A percentile compares a stretch with the other conserved stretches of the same genome.
phyloP scores from a whole-genome alignment of 345 rosid species.

The Clausena lansium region DNA sequence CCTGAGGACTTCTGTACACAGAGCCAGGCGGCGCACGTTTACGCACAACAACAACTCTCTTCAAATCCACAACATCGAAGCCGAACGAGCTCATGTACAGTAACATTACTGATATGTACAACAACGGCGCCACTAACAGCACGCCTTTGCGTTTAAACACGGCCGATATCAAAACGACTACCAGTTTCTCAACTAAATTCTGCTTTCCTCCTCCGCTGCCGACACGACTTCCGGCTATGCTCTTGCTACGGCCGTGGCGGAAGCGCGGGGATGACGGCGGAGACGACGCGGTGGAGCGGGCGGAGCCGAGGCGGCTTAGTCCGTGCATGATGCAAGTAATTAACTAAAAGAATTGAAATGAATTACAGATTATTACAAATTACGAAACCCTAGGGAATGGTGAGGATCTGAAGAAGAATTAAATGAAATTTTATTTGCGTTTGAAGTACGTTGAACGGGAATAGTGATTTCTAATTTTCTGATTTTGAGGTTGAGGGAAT shows the following conservation, averaged over 20 bases:
- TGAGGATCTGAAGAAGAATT: neutral
- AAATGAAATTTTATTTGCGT: neutral
- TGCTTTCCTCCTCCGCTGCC: constrained; percentile 39
- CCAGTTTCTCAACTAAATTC: constrained; percentile 49
- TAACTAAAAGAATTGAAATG: neutral
- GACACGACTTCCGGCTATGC: constrained; percentile 7
- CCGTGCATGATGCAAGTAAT: constrained; percentile 53
- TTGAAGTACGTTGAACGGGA: neutral
- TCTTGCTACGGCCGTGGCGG: constrained; percentile 57
- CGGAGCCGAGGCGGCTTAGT: constrained; percentile 78
- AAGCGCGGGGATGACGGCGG: constrained; percentile 86
- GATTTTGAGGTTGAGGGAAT: too few relatives aligned
- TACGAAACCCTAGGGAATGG: neutral
- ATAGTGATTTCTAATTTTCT: neutral
- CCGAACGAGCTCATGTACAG: constrained; percentile 84
- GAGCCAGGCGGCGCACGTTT: constrained; percentile 70
- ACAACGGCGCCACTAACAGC: constrained; percentile 76
- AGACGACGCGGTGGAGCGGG: constrained; percentile 45
- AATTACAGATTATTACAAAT: too few relatives aligned
- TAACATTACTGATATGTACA: constrained; percentile 85
- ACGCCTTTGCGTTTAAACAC: constrained; percentile 77
- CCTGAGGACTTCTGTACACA: constrained; percentile 83
- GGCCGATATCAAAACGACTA: constrained; percentile 47
- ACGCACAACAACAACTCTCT: constrained; percentile 54
- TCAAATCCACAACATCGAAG: constrained; percentile 62